These are phyloP conservation scores for Backusella psychrophila DNA, from an alignment of 192 early-diverging fungal species.

Conservation along the genomic window DNA sequence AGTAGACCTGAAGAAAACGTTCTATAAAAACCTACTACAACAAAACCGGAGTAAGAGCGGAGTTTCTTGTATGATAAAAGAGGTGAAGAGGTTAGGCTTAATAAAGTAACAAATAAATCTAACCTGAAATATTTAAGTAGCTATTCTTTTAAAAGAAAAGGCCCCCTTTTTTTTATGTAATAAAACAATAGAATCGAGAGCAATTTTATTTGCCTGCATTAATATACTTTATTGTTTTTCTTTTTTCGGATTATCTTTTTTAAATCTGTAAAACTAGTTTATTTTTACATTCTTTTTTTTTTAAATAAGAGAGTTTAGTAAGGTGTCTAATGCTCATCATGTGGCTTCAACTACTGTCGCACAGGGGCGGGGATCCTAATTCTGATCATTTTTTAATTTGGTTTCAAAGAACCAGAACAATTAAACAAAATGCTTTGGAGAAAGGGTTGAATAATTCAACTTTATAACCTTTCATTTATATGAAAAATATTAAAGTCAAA, in stretches of 20 bases:
- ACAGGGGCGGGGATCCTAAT: neutral
- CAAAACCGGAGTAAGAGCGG: neutral
- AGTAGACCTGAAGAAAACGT: neutral
- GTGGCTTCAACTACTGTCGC: neutral
- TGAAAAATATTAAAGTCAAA: neutral
- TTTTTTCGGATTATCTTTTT: neutral
- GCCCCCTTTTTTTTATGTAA: neutral
- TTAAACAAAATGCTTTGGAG: neutral
- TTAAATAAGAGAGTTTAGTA: neutral
- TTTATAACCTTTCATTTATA: neutral
- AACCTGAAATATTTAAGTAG: neutral
- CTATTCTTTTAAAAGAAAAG: neutral
- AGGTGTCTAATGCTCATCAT: neutral
- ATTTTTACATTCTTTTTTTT: neutral
- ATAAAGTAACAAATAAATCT: neutral
- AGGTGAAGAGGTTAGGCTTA: neutral
- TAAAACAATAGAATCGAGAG: neutral
- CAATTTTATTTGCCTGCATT: neutral
- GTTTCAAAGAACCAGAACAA: neutral
- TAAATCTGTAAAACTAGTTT: neutral
- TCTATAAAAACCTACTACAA: neutral
- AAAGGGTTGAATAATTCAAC: neutral
- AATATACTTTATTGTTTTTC: neutral
- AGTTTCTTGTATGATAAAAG: neutral
- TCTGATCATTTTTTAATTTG: constrained; percentile 3